Conservation (phyloP, 192 early-diverging fungal genomes). For the Entrophospora sp. region DNA sequence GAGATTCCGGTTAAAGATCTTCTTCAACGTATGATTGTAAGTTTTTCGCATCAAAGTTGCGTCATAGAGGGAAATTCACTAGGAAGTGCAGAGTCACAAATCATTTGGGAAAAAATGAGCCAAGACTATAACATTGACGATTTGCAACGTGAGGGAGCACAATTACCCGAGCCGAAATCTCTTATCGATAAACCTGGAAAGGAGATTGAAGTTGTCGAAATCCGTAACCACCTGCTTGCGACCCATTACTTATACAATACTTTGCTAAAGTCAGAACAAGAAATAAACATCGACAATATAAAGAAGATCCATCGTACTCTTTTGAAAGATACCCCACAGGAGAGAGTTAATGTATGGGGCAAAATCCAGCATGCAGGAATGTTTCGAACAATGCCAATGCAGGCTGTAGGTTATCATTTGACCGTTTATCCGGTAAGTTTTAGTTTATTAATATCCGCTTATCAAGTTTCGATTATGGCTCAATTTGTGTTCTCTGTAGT, state of each 20-base stretch:
- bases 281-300: constrained; percentile 11
- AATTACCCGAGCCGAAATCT: not conserved
- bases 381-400: constrained; percentile 15
- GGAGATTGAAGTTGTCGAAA: constrained; percentile 8
- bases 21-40: constrained; percentile 15
- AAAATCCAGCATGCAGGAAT: constrained; percentile 13
- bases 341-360: not conserved
- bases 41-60: constrained; percentile 21
- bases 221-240: constrained; percentile 12
- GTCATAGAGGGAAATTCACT: constrained; percentile 4
- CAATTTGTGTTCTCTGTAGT: constrained; percentile 1
- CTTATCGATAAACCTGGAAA: constrained; percentile 19
- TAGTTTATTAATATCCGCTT: not conserved
- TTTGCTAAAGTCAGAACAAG: not conserved
- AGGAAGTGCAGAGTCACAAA: constrained; percentile 2
- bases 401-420: constrained; percentile 12
- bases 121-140: constrained; percentile 4
- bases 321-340: constrained; percentile 7
- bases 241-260: constrained; percentile 11
- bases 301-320: constrained; percentile 2
- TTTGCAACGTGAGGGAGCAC: constrained; percentile 1
- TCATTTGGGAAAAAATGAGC: constrained; percentile 8
- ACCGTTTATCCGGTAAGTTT: constrained; percentile 13
- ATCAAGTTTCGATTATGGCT: not conserved
- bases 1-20: not conserved